Base-by-base conservation (phyloP, 306 rosid genomes). In the Cucurbita ficifolia region DNA sequence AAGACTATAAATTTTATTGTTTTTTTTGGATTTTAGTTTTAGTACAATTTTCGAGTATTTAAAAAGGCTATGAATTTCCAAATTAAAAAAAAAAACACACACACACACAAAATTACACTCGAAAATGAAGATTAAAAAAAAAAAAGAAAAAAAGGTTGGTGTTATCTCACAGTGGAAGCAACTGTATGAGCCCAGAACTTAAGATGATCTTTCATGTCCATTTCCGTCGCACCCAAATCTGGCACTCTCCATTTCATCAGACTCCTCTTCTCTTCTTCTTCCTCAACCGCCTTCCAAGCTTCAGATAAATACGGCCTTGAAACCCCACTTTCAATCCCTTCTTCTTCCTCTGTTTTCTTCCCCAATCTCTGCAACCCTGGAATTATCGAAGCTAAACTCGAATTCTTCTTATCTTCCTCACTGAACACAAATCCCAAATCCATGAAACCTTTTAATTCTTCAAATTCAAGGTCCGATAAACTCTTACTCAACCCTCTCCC, bases 381-480 rank as follows among this genome's bases (percentile, higher is more conserved):
- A 72, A 92, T 80, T 65, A 89, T 79, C 4, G 96, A 85, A 48
- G 75, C 96, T 81, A 92, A 74, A 5, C 14, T 78, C 29, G 84
- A 84, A 38, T 82, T 84, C 17, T 80, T 86, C 74, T 51, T 68
- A 13, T 86, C 96, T 56, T 89, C 88, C 71, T 89, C 90, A 9
- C 89, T 82, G 46, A 92, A 92, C 45, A 81, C 92, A 75, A 84
- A 92, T n/a, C 97, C 97, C 81, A 92, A 76, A 89, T 92, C 97
- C 92, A 88, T 89, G 78, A 92, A 88, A 71, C 96, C 95, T 70
- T 92, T 92, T 0, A 89, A 84, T 71, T 92, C 97, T 68, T 79
- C 74, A 74, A 86, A 84, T 79, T 92, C 96, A 33, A 89, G 92
- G 52, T 88, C 90, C 2, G 96, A 73, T 75, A 87, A 67, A 78